Percentiles rank a stretch among this genome's conserved stretches.
phyloP scores from a whole-genome alignment of 228 moss, liverwort and hornwort species.

The Sphagnum fallax region DNA sequence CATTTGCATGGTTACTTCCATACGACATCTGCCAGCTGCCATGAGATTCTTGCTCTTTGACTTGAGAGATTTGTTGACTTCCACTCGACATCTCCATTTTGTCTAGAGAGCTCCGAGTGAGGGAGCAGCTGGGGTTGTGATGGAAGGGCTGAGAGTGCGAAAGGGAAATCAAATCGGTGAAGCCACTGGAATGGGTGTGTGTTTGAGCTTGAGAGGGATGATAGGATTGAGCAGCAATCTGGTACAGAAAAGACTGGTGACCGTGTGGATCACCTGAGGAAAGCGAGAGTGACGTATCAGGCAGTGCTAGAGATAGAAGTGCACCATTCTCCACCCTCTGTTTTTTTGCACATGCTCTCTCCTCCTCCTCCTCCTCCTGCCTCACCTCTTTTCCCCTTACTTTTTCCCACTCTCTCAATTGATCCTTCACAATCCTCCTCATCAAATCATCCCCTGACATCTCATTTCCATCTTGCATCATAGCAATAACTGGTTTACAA shows the following conservation, averaged over 20 bases:
- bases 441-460: slow-evolving; percentile 48
- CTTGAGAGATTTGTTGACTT: slow-evolving; percentile 68
- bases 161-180: slow-evolving; percentile 79
- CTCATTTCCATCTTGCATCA: slow-evolving; percentile 20
- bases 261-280: slow-evolving; percentile 45
- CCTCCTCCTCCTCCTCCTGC: slow-evolving; percentile 24
- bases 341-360: slow-evolving; percentile 40
- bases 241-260: slow-evolving; percentile 5
- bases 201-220: slow-evolving; percentile 49
- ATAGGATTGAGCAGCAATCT: slow-evolving; percentile 14
- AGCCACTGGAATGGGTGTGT: slow-evolving; percentile 65
- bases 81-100: slow-evolving; percentile 84
- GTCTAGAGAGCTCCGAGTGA: slow-evolving; percentile 84
- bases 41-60: slow-evolving; percentile 62
- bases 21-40: slow-evolving; percentile 61
- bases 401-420: slow-evolving; percentile 18
- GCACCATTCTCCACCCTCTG: slow-evolving; percentile 55
- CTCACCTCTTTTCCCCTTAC: background rate
- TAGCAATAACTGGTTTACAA: slow-evolving; percentile 26
- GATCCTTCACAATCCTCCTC: slow-evolving; percentile 39
- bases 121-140: slow-evolving; percentile 94
- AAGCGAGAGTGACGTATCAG: slow-evolving; percentile 52
- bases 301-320: slow-evolving; percentile 49
- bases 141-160: slow-evolving; percentile 88
- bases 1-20: slow-evolving; percentile 56